Conservation (phyloP, 208 protist species). For the Plasmodiophora brassicae region DNA sequence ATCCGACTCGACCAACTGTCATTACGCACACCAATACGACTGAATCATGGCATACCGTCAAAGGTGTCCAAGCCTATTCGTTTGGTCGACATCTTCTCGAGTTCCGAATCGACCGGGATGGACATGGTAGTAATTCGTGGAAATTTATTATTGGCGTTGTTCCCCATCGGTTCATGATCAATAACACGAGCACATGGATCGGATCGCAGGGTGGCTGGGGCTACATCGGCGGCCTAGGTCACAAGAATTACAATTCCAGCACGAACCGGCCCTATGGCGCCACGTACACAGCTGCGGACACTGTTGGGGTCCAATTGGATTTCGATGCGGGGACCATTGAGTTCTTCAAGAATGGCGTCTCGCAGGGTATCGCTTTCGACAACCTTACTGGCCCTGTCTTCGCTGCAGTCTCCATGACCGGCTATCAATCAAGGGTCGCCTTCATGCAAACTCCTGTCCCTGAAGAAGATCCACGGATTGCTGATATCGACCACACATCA, state of each 20-base stretch:
- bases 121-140: constrained; percentile 35
- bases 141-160: constrained; percentile 42
- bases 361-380: constrained; percentile 39
- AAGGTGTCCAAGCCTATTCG: background rate
- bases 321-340: constrained; percentile 42
- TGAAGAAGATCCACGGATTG: background rate
- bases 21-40: constrained; percentile 1
- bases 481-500: background rate
- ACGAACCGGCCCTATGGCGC: constrained; percentile 33
- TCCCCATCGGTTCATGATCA: background rate
- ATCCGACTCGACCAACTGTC: background rate
- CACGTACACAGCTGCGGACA: background rate
- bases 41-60: constrained; percentile 21
- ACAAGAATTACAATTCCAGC: constrained; percentile 24
- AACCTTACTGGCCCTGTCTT: constrained; percentile 41
- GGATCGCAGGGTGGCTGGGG: constrained; percentile 29
- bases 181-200: constrained; percentile 29
- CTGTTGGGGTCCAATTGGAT: constrained; percentile 41
- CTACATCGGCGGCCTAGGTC: constrained; percentile 32
- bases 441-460: background rate
- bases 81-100: constrained; percentile 3
- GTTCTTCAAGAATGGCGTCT: constrained; percentile 41
- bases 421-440: background rate
- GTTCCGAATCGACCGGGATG: constrained; percentile 28
- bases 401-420: constrained; percentile 39